Percentiles rank a stretch among this genome's conserved stretches.
Conservation (phyloP, 2,329 filamentous ascomycete species). For the Trichoderma hamatum region DNA sequence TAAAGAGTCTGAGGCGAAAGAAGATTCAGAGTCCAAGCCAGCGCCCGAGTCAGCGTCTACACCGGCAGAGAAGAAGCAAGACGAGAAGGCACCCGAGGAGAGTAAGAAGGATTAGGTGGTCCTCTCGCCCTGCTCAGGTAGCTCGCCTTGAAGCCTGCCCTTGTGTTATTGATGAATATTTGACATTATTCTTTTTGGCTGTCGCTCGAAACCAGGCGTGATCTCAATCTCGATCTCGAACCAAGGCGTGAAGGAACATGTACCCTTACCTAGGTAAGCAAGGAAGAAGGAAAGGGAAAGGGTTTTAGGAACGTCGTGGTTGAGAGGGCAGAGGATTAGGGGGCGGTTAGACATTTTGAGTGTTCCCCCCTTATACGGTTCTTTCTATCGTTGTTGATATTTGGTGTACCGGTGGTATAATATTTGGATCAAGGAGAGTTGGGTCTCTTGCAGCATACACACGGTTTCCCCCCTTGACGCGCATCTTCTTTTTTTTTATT, state of each 20-base stretch:
- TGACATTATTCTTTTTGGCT: conserved; percentile 11
- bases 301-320: conserved; percentile 17
- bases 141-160: conserved; percentile 26
- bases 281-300: conserved; percentile 1
- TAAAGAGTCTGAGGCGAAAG: conserved; percentile 34
- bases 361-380: conserved; percentile 29
- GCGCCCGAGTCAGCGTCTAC: conserved; percentile 35
- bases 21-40: conserved; percentile 31
- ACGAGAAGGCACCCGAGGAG: conserved; percentile 35
- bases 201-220: conserved; percentile 22
- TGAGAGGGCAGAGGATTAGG: conserved; percentile 8
- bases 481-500: not conserved
- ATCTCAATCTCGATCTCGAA: not conserved
- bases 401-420: conserved; percentile 31
- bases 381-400: conserved; percentile 28
- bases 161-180: conserved; percentile 7
- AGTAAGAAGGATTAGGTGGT: conserved; percentile 45
- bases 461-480: conserved; percentile 18
- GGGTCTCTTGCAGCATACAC: conserved; percentile 22
- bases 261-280: not conserved
- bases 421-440: conserved; percentile 30
- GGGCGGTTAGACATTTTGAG: conserved; percentile 30
- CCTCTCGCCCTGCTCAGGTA: conserved; percentile 29
- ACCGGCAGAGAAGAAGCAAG: conserved; percentile 33
- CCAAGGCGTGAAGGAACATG: conserved; percentile 1